phyloP scores from a whole-genome alignment of 2,329 filamentous ascomycete genomes.

The Thermomyces lanuginosus region DNA sequence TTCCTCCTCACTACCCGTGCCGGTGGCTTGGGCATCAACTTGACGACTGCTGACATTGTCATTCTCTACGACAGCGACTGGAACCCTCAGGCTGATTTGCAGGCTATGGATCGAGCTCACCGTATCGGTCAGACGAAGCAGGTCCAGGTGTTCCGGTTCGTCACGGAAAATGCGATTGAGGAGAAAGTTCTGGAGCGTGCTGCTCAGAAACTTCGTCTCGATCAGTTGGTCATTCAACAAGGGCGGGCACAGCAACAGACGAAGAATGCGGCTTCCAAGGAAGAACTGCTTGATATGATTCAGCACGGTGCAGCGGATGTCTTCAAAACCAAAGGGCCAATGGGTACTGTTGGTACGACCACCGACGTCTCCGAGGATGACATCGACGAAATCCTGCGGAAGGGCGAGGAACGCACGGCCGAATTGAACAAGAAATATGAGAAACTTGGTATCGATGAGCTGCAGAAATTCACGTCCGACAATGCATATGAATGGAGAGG shows the following conservation, averaged over 20 bases:
- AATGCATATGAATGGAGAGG: constrained; percentile 99
- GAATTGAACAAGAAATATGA: constrained; percentile 88
- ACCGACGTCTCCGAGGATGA: constrained; percentile 66
- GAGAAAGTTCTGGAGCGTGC: constrained; percentile 95
- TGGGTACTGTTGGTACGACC: constrained; percentile 43
- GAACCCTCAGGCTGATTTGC: constrained; percentile 95
- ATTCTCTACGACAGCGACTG: constrained; percentile 95
- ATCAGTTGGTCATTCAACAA: constrained; percentile 96
- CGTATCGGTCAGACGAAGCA: constrained; percentile 98
- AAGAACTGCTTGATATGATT: constrained; percentile 93
- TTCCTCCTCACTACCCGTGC: constrained; percentile 91
- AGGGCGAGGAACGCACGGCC: constrained; percentile 77
- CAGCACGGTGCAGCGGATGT: constrained; percentile 95
- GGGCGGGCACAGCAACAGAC: constrained; percentile 79
- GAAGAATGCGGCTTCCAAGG: constrained; percentile 86
- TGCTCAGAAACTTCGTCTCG: constrained; percentile 86
- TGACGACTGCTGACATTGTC: constrained; percentile 89
- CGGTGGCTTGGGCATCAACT: constrained; percentile 89
- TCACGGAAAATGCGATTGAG: constrained; percentile 95
- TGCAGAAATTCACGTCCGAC: constrained; percentile 95
- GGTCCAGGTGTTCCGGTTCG: constrained; percentile 87
- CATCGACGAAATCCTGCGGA: constrained; percentile 72
- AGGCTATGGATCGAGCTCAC: constrained; percentile 97
- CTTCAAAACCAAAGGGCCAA: constrained; percentile 57
- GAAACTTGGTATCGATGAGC: constrained; percentile 86